phyloP scores from a whole-genome alignment of 495 filamentous ascomycete genomes.

The Astrothelium subdiscretum region DNA sequence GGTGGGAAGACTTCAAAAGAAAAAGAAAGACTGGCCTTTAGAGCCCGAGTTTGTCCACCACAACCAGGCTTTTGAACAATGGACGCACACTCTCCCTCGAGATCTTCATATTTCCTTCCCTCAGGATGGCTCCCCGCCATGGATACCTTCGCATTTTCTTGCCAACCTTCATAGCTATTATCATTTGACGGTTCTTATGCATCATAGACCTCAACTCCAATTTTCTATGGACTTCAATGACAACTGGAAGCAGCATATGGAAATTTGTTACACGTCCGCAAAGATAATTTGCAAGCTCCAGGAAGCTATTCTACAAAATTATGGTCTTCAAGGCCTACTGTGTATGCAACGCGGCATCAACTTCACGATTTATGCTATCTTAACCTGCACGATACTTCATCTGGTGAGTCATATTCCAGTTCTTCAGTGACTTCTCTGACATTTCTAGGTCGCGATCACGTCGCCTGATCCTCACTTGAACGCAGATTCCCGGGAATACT shows the following conservation, averaged over 20 bases:
- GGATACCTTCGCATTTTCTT: constrained; percentile 69
- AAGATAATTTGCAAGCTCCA: constrained; percentile 85
- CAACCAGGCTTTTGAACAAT: constrained; percentile 59
- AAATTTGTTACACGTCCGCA: constrained; percentile 73
- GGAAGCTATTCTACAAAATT: constrained; percentile 67
- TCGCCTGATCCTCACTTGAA: constrained; percentile 87
- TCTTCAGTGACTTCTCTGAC: constrained; percentile 1
- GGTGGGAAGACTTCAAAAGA: constrained; percentile 64
- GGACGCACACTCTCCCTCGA: constrained; percentile 64
- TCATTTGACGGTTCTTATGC: constrained; percentile 74
- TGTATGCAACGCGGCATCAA: constrained; percentile 94
- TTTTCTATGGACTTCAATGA: constrained; percentile 61
- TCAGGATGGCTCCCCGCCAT: constrained; percentile 66
- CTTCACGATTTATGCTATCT: constrained; percentile 84
- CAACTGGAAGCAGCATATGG: constrained; percentile 80
- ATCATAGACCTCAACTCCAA: constrained; percentile 77
- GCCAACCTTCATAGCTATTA: constrained; percentile 92
- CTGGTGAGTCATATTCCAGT: constrained; percentile 49
- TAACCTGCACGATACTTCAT: constrained; percentile 93
- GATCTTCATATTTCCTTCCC: constrained; percentile 75
- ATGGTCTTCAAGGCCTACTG: constrained; percentile 68
- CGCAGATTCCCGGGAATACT: constrained; percentile 75
- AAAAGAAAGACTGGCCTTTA: constrained; percentile 76
- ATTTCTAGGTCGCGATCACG: constrained; percentile 71
- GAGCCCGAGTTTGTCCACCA: constrained; percentile 75